A percentile compares a stretch with the other conserved stretches of the same genome.
Evolutionary conservation across 2,329 filamentous ascomycete species (phyloP).

Genomic region (Aspergillus sp.): DNA sequence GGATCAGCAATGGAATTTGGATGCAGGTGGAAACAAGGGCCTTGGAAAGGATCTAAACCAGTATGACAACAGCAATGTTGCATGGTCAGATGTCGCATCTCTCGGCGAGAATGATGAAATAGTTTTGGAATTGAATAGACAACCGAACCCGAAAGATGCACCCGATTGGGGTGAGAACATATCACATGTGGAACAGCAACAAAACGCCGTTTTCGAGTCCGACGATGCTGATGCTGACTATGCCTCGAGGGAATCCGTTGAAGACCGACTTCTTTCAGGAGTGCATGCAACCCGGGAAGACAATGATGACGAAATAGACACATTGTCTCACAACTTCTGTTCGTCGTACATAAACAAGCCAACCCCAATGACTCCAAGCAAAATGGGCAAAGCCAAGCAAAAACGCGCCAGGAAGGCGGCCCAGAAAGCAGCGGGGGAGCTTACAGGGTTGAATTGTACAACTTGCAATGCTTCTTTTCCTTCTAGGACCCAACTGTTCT

Average conservation of each 20-base stretch:
- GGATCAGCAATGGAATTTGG: slow-evolving; percentile 49
- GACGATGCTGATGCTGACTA: slow-evolving; percentile 35
- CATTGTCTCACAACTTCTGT: slow-evolving; percentile 12
- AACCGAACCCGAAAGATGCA: too few relatives aligned
- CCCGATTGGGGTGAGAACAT: too few relatives aligned
- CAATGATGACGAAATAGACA: slow-evolving; percentile 7
- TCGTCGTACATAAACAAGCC: slow-evolving; percentile 15
- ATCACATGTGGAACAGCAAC: background rate
- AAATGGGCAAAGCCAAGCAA: slow-evolving; percentile 50
- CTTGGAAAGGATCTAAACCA: too few relatives aligned
- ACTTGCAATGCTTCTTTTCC: slow-evolving; percentile 74
- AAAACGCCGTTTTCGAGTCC: background rate
- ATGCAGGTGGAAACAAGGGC: background rate
- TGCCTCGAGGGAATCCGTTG: slow-evolving; percentile 37
- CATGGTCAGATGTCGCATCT: background rate
- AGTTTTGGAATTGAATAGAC: too few relatives aligned
- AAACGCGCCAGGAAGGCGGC: slow-evolving; percentile 49
- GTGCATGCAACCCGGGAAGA: slow-evolving; percentile 6
- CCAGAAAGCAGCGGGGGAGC: slow-evolving; percentile 18
- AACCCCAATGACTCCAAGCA: slow-evolving; percentile 15
- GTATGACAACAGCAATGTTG: background rate
- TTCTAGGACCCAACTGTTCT: slow-evolving; percentile 67
- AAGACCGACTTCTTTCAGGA: slow-evolving; percentile 29
- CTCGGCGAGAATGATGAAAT: too few relatives aligned
- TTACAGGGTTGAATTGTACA: slow-evolving; percentile 61